phyloP scores from a whole-genome alignment of 1,284 basidiomycete genomes.

The Marasmius tenuissimus region DNA sequence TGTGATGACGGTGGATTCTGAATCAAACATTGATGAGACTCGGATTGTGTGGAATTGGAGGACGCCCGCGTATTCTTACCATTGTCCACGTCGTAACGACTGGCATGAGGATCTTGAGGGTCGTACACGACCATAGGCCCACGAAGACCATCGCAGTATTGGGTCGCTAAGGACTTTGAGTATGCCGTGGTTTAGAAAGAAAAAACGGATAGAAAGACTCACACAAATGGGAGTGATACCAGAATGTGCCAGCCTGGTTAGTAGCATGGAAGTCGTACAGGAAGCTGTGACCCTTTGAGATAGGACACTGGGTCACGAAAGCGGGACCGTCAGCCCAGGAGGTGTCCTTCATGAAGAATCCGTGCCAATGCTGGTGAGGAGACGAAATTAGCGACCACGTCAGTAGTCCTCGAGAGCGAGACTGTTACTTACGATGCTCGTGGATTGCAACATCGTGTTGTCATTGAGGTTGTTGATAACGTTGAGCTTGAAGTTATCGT shows the following conservation, averaged over 20 bases:
- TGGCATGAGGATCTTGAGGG: slow-evolving; percentile 38
- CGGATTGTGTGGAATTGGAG: neutral
- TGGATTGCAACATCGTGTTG: slow-evolving; percentile 18
- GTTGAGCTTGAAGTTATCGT: slow-evolving; percentile 23
- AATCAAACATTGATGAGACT: neutral
- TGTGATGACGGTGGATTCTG: slow-evolving; percentile 28
- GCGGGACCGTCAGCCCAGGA: slow-evolving; percentile 34
- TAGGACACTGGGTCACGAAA: slow-evolving; percentile 41
- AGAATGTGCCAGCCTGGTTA: slow-evolving; percentile 41
- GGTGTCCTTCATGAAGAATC: slow-evolving; percentile 32
- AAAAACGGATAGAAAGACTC: slow-evolving; percentile 18
- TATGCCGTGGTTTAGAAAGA: neutral
- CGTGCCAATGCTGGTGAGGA: slow-evolving; percentile 39
- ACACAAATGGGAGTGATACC: slow-evolving; percentile 44
- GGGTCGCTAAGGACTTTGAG: slow-evolving; percentile 18
- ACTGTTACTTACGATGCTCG: neutral
- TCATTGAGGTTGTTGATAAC: slow-evolving; percentile 20
- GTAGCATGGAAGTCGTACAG: slow-evolving; percentile 30
- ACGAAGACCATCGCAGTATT: slow-evolving; percentile 46
- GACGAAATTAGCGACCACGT: too few relatives aligned
- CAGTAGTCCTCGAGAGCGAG: neutral
- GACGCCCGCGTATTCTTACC: slow-evolving; percentile 25
- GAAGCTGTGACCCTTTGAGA: slow-evolving; percentile 32
- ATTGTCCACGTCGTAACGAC: slow-evolving; percentile 45
- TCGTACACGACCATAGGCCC: slow-evolving; percentile 49